Base-by-base conservation (phyloP, 768 basidiomycete genomes). In the Suillus lakei region DNA sequence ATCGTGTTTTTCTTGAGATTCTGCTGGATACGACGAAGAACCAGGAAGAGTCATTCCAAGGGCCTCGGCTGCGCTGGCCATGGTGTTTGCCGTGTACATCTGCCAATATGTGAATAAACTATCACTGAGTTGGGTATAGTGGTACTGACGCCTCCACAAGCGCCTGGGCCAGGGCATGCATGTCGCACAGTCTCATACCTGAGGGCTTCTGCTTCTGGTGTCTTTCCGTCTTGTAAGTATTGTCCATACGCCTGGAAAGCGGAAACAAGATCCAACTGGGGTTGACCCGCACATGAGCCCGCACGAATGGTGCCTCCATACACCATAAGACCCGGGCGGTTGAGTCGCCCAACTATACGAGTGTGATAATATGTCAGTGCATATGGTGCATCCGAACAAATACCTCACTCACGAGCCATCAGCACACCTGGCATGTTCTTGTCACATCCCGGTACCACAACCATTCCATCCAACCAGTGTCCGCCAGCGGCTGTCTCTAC, bases 381-480 rank as follows among this genome's bases (percentile, higher is more conserved):
- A n/a, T 2, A 21, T 32, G 1, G 15, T 18, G 32, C 5, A 62
- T 39, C 18, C 9, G 10, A 28, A 39, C 34, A 62, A 36, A 60
- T 26, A 59, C 61, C 59, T 15, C 32, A 87, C 92, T 80, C 72
- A 95, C 93, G 87, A 56, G 95, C 98, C 86, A 99, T 99, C 71
- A 98, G 83, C 43, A 98, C 96, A 67, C 98, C 98, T n/a, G 98
- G 98, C 97, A 99, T 99, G 81, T 99, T 99, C 82, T 99, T 99
- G 83, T 99, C 97, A 75, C 95, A 99, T 46, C 96, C 98, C 26
- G 98, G 98, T 61, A 99, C 84, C 65, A 95, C 95, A 44, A 98
- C 95, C 92, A 98, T 93, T 46, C 95, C 98, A 72, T 99, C 98
- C 16, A 99, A 87, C 88, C 96, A 98, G 76, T 99, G 98, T 6